Conservation (phyloP, 768 basidiomycete species). For the Tephrocybe sp. region DNA sequence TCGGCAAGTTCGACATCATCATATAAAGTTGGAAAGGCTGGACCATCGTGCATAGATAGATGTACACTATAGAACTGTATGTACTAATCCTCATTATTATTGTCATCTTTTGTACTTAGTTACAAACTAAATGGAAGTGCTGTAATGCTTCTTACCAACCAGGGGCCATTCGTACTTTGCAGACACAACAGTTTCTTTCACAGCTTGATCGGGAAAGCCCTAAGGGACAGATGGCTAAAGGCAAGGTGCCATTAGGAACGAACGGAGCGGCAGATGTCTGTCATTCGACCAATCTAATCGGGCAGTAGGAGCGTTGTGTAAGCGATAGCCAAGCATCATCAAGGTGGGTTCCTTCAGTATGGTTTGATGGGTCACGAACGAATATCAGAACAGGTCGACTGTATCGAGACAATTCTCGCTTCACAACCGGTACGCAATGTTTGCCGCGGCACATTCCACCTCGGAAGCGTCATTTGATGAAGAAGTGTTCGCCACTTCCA, state of each 20-base stretch:
- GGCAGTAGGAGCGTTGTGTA: too few relatives aligned
- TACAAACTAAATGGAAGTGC: slow-evolving; percentile 3
- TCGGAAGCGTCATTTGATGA: neutral
- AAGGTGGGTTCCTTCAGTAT: too few relatives aligned
- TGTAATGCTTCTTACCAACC: neutral
- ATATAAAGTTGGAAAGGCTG: slow-evolving; percentile 10
- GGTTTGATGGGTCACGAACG: too few relatives aligned
- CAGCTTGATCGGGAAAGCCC: neutral
- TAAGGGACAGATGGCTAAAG: neutral
- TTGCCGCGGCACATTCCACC: neutral
- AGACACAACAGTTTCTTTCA: too few relatives aligned
- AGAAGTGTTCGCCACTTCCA: neutral
- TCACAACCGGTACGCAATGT: neutral
- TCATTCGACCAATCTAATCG: too few relatives aligned
- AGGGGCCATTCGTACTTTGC: too few relatives aligned
- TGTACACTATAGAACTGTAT: slow-evolving; percentile 6
- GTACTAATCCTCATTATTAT: slow-evolving; percentile 8
- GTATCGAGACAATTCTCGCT: too few relatives aligned
- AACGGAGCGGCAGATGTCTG: too few relatives aligned
- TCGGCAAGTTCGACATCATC: neutral
- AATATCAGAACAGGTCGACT: too few relatives aligned
- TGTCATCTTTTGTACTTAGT: slow-evolving; percentile 9
- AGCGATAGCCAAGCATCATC: too few relatives aligned
- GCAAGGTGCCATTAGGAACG: neutral
- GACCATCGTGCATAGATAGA: slow-evolving; percentile 15